Evolutionary conservation across 352 stramenopile species (phyloP), one percentile per base, ranked within the genome.

Genomic region (Halophytophthora polymorphica): DNA sequence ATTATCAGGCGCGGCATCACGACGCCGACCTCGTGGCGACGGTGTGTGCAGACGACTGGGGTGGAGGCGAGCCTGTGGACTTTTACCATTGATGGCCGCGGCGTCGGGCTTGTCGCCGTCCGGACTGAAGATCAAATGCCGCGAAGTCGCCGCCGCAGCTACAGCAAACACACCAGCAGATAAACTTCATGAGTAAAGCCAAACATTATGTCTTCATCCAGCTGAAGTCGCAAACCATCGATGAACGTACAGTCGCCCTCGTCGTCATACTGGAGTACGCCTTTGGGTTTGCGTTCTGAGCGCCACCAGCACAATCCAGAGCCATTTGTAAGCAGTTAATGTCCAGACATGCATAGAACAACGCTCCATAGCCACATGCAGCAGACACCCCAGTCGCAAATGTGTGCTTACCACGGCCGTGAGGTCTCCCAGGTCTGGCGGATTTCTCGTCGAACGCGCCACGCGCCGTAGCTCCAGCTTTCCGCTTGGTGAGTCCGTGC

Each of bases 81-180:
- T 46, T 37, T n/a, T 33, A 14, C 19, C 31, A 3, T 19, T 45
- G 13, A 23, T 21, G 1, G 10, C 17, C 6, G 12, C 6, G 6
- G 12, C 29, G 6, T 34, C 12, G 14, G 17, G 8, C 7, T 15
- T 36, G 2, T 18, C n/a, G 4, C 50, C 15, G 0, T 78, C 65
- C 10, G 66, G 63, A 35, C 64, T 86, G 39, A 82, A 85, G 23
- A 80, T 38, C 31, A 87, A 61, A 47, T 81, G 74, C 7, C 74
- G 71, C 21, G 74, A 79, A 3, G 65, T 61, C 22, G 46, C 57
- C 66, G 21, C 19, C 17, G 23, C 28, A 2, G 33, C 45, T 11
- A 45, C 37, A 35, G 36, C 52, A 29, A 2, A 33, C 11, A 42
- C 44, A 36, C 29, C 21, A 29, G 21, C 45, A 1, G 47, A 36